phyloP scores from a whole-genome alignment of 2,329 filamentous ascomycete species.

The Penicillium thymicola region DNA sequence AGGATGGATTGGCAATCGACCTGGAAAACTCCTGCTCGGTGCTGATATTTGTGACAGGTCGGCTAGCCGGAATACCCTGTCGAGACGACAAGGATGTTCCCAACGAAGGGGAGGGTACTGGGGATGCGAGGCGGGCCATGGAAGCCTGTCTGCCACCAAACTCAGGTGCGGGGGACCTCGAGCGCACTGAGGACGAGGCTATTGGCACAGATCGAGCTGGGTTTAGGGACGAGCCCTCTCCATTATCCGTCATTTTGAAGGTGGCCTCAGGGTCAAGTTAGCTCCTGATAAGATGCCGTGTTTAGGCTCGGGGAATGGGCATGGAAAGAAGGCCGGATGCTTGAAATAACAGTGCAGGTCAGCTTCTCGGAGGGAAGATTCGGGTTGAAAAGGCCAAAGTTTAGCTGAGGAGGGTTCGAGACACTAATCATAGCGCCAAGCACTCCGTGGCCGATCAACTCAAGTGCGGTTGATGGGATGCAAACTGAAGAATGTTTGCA shows the following conservation, averaged over 20 bases:
- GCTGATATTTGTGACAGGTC: slow-evolving; percentile 30
- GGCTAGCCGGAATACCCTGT: slow-evolving; percentile 41
- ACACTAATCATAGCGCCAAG: slow-evolving; percentile 5
- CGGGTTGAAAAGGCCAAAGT: slow-evolving; percentile 1
- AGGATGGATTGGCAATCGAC: slow-evolving; percentile 57
- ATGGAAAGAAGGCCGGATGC: not conserved
- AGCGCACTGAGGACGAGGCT: slow-evolving; percentile 30
- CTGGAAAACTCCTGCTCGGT: slow-evolving; percentile 59
- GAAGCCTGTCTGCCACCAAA: slow-evolving; percentile 51
- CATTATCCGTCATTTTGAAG: slow-evolving; percentile 34
- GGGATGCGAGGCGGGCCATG: slow-evolving; percentile 55
- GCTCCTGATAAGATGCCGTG: not conserved
- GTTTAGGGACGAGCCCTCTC: slow-evolving; percentile 36
- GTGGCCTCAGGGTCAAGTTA: slow-evolving; percentile 10
- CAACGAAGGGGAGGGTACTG: slow-evolving; percentile 48
- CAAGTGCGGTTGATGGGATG: slow-evolving; percentile 21
- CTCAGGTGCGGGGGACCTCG: slow-evolving; percentile 40
- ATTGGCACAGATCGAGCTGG: slow-evolving; percentile 33
- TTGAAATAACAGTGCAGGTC: not conserved
- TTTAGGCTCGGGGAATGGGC: not conserved
- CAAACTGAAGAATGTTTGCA: slow-evolving; percentile 32
- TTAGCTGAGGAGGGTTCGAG: slow-evolving; percentile 6
- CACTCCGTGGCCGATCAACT: slow-evolving; percentile 11
- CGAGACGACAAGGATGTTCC: slow-evolving; percentile 34
- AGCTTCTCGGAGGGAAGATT: not conserved